phyloP scores from a whole-genome alignment of 2,329 filamentous ascomycete genomes.

The Cadophora malorum region DNA sequence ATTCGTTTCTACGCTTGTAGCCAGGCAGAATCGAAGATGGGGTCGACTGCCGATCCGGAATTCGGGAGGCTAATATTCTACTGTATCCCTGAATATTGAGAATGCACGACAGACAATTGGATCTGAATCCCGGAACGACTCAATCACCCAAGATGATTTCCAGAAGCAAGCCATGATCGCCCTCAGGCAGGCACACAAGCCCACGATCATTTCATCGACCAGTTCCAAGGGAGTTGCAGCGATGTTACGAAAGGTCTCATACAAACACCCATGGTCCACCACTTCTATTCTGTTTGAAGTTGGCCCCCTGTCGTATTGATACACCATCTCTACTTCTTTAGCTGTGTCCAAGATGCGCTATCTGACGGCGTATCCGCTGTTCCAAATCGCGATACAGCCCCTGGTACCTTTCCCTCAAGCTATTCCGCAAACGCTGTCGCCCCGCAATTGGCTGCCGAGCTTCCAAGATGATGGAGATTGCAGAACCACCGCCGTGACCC shows the following conservation, averaged over 20 bases:
- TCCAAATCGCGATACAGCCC: slow-evolving; percentile 3
- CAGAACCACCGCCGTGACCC: slow-evolving; percentile 14
- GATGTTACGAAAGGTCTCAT: neutral
- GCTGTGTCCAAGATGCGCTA: neutral
- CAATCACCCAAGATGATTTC: neutral
- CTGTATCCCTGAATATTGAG: slow-evolving; percentile 7
- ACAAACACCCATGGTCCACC: too few species aligned
- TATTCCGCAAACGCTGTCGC: slow-evolving; percentile 7
- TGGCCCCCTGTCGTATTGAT: neutral
- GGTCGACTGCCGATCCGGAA: slow-evolving; percentile 10
- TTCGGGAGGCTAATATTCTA: neutral
- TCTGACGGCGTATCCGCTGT: neutral
- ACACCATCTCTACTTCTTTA: neutral
- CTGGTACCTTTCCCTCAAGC: neutral
- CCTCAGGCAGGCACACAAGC: neutral
- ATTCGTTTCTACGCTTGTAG: neutral
- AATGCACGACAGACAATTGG: neutral
- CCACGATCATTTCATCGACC: neutral
- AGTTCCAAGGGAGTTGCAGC: neutral
- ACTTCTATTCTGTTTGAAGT: neutral
- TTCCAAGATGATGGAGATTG: slow-evolving; percentile 13
- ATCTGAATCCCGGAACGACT: neutral
- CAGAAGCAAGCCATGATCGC: neutral
- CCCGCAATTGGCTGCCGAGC: slow-evolving; percentile 15
- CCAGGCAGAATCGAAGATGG: neutral